phyloP scores from a whole-genome alignment of 2,329 filamentous ascomycete genomes.

The Myrmaecium sp. region DNA sequence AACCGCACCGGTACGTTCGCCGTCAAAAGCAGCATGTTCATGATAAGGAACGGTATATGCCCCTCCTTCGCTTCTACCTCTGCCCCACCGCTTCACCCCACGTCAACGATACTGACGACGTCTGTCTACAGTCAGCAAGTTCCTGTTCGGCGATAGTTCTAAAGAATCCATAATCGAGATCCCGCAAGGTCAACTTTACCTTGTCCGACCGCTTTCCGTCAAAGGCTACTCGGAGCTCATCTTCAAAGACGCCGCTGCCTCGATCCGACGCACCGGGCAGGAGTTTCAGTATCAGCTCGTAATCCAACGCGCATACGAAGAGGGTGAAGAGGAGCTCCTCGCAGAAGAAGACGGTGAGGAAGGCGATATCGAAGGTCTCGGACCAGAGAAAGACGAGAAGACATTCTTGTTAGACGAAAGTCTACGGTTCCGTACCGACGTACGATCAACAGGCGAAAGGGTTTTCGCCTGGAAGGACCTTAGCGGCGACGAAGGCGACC shows the following conservation, averaged over 20 bases:
- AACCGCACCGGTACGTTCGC: too few species aligned
- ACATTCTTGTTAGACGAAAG: slow-evolving; percentile 89
- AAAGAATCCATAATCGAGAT: slow-evolving; percentile 92
- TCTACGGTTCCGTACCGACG: slow-evolving; percentile 72
- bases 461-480: slow-evolving; percentile 90
- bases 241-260: slow-evolving; percentile 90
- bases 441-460: slow-evolving; percentile 62
- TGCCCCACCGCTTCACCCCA: too few species aligned
- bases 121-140: slow-evolving; percentile 55
- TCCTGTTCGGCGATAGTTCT: slow-evolving; percentile 74
- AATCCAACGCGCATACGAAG: slow-evolving; percentile 88
- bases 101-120: slow-evolving; percentile 4
- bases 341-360: slow-evolving; percentile 82
- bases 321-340: slow-evolving; percentile 83
- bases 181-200: slow-evolving; percentile 88
- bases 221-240: slow-evolving; percentile 98
- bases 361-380: slow-evolving; percentile 55
- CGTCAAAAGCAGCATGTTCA: too few species aligned
- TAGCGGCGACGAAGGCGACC: slow-evolving; percentile 80
- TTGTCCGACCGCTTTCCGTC: slow-evolving; percentile 84
- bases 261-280: slow-evolving; percentile 81
- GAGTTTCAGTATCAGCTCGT: slow-evolving; percentile 97
- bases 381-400: slow-evolving; percentile 84
- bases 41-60: too few species aligned
- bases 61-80: too few species aligned